phyloP scores from a whole-genome alignment of 768 basidiomycete species.

The Pluteus cervinus region DNA sequence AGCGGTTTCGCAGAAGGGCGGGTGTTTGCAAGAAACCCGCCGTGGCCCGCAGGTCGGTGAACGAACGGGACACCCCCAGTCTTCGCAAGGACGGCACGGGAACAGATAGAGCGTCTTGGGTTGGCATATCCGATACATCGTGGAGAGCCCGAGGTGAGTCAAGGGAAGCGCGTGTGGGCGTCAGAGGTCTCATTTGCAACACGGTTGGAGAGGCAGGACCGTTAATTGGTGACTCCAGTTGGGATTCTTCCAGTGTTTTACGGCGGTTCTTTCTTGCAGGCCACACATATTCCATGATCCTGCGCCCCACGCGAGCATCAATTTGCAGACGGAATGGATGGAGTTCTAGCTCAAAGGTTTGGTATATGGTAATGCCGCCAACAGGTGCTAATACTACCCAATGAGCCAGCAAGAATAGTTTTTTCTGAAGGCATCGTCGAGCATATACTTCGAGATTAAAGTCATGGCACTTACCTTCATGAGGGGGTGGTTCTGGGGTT shows the following conservation, averaged over 20 bases:
- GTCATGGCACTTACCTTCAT: slow-evolving; percentile 47
- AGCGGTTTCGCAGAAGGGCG: slow-evolving; percentile 14
- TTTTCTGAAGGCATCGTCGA: slow-evolving; percentile 35
- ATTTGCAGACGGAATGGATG: slow-evolving; percentile 86
- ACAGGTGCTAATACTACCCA: slow-evolving; percentile 89
- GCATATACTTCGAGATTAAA: background rate
- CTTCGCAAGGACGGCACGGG: slow-evolving; percentile 45
- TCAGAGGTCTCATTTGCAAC: slow-evolving; percentile 13
- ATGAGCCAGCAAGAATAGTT: slow-evolving; percentile 67
- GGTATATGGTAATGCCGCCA: slow-evolving; percentile 88
- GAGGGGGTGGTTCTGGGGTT: slow-evolving; percentile 63
- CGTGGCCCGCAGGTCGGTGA: slow-evolving; percentile 57
- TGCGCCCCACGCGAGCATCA: slow-evolving; percentile 73
- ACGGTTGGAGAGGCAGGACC: slow-evolving; percentile 1
- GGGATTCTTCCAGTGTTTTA: slow-evolving; percentile 14
- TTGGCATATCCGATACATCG: slow-evolving; percentile 7
- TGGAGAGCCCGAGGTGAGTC: slow-evolving; percentile 42
- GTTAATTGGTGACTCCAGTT: slow-evolving; percentile 11
- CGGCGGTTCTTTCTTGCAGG: slow-evolving; percentile 48
- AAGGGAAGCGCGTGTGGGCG: slow-evolving; percentile 36
- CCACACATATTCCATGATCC: slow-evolving; percentile 89
- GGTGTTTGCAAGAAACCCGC: slow-evolving; percentile 20
- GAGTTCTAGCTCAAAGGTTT: slow-evolving; percentile 71
- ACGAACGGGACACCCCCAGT: slow-evolving; percentile 60
- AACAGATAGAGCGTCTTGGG: slow-evolving; percentile 15